Percentiles rank a stretch among this genome's conserved stretches.
Conservation (phyloP, 805 yeast genomes). For the Candida corydali region DNA sequence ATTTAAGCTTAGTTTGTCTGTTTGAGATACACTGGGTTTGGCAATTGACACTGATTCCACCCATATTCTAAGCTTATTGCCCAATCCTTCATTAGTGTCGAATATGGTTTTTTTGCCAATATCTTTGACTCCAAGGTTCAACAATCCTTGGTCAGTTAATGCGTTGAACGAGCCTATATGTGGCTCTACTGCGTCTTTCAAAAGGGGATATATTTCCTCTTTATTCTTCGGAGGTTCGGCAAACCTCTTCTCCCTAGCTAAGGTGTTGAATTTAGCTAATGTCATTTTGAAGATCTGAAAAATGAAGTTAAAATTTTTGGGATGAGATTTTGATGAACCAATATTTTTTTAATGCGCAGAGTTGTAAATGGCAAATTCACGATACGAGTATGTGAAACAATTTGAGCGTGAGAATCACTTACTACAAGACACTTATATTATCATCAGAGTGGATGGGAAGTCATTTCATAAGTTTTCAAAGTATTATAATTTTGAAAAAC, state of each 20-base stretch:
- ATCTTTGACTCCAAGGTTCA: conserved; percentile 82
- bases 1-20: conserved; percentile 71
- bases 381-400: conserved; percentile 79
- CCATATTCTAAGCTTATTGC: conserved; percentile 80
- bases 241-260: conserved; percentile 84
- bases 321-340: conserved; percentile 4
- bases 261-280: conserved; percentile 68
- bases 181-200: conserved; percentile 88
- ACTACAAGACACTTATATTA: conserved; percentile 76
- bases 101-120: conserved; percentile 83
- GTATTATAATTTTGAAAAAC: conserved; percentile 73
- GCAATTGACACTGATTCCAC: conserved; percentile 88
- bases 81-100: conserved; percentile 70
- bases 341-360: conserved; percentile 2
- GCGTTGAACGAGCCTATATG: conserved; percentile 97
- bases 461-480: conserved; percentile 86
- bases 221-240: conserved; percentile 86
- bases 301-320: conserved; percentile 1
- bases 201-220: conserved; percentile 66
- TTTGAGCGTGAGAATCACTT: conserved; percentile 74
- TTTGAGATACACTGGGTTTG: conserved; percentile 71
- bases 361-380: conserved; percentile 73
- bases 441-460: conserved; percentile 87
- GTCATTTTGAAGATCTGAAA: conserved; percentile 13
- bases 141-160: conserved; percentile 82